Conservation (phyloP, 805 yeast genomes). For the Ogataea henricii region DNA sequence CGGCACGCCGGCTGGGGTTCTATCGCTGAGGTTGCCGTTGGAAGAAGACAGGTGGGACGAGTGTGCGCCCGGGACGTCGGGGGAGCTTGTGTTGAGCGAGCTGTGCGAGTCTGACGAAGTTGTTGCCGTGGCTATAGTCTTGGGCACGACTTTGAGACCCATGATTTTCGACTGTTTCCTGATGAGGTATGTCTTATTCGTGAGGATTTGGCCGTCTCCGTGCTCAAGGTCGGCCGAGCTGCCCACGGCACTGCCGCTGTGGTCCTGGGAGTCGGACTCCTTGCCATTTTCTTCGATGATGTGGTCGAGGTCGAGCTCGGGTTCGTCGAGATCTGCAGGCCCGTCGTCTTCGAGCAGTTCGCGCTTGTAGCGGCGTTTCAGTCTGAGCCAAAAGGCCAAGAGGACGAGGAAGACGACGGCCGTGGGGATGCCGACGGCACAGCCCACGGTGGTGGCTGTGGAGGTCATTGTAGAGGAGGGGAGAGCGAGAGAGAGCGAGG, state of each 20-base stretch:
- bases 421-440: slow-evolving; percentile 56
- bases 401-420: slow-evolving; percentile 40
- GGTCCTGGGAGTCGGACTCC: slow-evolving; percentile 4
- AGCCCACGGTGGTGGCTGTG: slow-evolving; percentile 47
- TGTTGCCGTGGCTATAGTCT: neutral
- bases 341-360: slow-evolving; percentile 39
- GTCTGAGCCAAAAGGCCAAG: slow-evolving; percentile 39
- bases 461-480: slow-evolving; percentile 21
- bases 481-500: neutral
- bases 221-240: slow-evolving; percentile 4
- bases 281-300: slow-evolving; percentile 20
- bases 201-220: slow-evolving; percentile 11
- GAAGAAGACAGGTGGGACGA: slow-evolving; percentile 6
- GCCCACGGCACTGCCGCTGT: slow-evolving; percentile 5
- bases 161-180: slow-evolving; percentile 30
- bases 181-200: slow-evolving; percentile 16
- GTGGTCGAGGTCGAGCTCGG: slow-evolving; percentile 40
- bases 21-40: slow-evolving; percentile 8
- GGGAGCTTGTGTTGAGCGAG: slow-evolving; percentile 9
- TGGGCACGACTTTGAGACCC: slow-evolving; percentile 27
- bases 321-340: slow-evolving; percentile 37
- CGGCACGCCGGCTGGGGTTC: neutral
- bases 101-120: slow-evolving; percentile 13
- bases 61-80: slow-evolving; percentile 7
- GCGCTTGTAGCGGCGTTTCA: slow-evolving; percentile 38